A percentile compares a stretch with the other conserved stretches of the same genome.
phyloP scores from a whole-genome alignment of 2,329 filamentous ascomycete genomes.

The Zymoseptoria crescenta region DNA sequence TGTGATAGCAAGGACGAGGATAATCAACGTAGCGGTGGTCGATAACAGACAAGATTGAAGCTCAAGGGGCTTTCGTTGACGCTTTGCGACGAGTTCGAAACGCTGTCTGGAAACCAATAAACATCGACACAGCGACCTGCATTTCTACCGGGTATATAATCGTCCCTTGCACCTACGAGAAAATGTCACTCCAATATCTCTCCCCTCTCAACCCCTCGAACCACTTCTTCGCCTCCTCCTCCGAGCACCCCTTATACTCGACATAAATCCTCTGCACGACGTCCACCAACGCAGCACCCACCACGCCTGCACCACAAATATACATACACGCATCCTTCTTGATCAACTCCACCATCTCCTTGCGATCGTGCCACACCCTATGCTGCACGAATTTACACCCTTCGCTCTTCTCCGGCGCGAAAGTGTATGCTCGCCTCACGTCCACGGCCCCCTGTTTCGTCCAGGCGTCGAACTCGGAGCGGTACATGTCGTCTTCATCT shows the following conservation, averaged over 20 bases:
- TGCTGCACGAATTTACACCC: constrained; percentile 50
- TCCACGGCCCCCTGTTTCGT: constrained; percentile 52
- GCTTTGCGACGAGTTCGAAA: no score
- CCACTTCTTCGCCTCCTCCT: constrained; percentile 36
- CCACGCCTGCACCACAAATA: constrained; percentile 50
- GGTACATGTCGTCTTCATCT: constrained; percentile 53
- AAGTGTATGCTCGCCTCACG: constrained; percentile 54
- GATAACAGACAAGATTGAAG: no score
- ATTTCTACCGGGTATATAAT: not conserved
- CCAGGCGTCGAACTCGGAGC: constrained; percentile 53
- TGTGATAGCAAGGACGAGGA: not conserved
- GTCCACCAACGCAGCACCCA: constrained; percentile 33
- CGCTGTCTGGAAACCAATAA: no score
- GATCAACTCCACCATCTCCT: constrained; percentile 40
- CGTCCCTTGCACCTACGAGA: constrained; percentile 1
- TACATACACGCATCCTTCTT: constrained; percentile 49
- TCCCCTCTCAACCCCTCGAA: constrained; percentile 39
- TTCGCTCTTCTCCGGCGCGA: constrained; percentile 32
- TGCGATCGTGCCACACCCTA: constrained; percentile 40
- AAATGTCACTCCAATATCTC: constrained; percentile 41
- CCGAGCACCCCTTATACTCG: constrained; percentile 28
- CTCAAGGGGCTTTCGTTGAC: no score
- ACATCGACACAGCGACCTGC: no score
- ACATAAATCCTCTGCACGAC: constrained; percentile 37
- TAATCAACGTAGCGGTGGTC: constrained; percentile 1